Base-by-base conservation (phyloP, 805 yeast genomes). In the Ogataea chonburiensis region DNA sequence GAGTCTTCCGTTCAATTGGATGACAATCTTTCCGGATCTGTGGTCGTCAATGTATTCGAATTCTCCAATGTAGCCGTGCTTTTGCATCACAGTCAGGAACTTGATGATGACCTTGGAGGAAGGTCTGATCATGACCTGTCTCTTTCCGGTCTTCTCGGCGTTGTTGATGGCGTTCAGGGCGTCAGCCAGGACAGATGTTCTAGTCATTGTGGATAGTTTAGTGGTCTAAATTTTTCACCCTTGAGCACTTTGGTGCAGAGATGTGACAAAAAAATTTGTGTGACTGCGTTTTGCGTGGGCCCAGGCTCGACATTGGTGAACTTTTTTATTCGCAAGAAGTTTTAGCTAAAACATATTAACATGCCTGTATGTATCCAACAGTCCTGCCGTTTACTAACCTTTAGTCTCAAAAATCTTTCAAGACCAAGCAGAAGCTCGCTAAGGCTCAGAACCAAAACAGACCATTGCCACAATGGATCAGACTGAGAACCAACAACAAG, bases 391-490 rank as follows among this genome's bases (percentile, higher is more conserved):
- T 5, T 29, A 35, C 39, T 35, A 35, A 35, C 37, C 17, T 43
- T 34, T 60, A 83, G 91, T 81, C 93, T 68, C 89, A 89, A 77
- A 91, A 91, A 79, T 79, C 95, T 63, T 87, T 93, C 82, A 86
- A 75, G 73, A 86, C 84, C 75, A 91, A 91, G 87, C 93, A 88
- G 79, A 93, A 88, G 82, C 83, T 91, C 73, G 97, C 96, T 71
- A 91, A 93, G 83, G 97, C 96, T 69, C 81, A 81, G 71, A 91
- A 88, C 79, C 96, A 87, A 78, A 91, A 88, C 91, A 87, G 98
- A 81, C 96, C 96, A 70, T 84, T 91, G 72, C 98, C 98, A 66
- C 96, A 89, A 77, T 91, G 97, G 96, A 77, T 91, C 85, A 87
- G 98, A 79, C 80, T 89, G 74, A 91, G 88, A 85, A 87, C 98